phyloP scores from a whole-genome alignment of 352 stramenopile species.

The Blastocystis sp. region DNA sequence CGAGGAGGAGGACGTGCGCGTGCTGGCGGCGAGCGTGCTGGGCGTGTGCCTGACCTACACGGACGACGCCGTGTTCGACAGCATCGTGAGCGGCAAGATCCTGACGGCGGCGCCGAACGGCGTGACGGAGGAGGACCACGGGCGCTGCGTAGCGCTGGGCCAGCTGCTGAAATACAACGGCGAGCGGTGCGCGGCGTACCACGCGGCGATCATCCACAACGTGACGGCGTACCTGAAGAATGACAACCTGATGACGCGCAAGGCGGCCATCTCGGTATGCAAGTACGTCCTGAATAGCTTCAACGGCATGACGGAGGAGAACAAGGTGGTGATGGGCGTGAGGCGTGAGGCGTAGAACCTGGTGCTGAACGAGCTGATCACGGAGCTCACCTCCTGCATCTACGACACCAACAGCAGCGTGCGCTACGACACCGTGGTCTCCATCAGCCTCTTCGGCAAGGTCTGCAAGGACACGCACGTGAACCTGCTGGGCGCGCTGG shows the following conservation, averaged over 20 bases:
- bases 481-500: conserved; percentile 72
- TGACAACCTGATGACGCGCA: conserved; percentile 32
- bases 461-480: conserved; percentile 59
- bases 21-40: conserved; percentile 40
- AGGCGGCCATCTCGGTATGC: conserved; percentile 50
- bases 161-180: conserved; percentile 54
- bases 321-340: conserved; percentile 18
- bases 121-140: neutral
- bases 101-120: neutral
- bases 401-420: conserved; percentile 60
- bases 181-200: conserved; percentile 34
- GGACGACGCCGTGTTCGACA: conserved; percentile 40
- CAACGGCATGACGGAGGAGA: conserved; percentile 18
- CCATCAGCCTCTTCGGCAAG: conserved; percentile 44
- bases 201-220: conserved; percentile 47
- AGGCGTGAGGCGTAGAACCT: conserved; percentile 33
- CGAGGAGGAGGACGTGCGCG: conserved; percentile 42
- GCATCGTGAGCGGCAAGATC: conserved; percentile 33
- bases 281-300: conserved; percentile 58
- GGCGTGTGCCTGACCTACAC: conserved; percentile 29
- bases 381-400: conserved; percentile 24
- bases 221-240: conserved; percentile 27
- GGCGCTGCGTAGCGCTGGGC: conserved; percentile 34
- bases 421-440: conserved; percentile 60
- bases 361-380: conserved; percentile 50